Base-by-base conservation (phyloP, 805 yeast species). In the Isabelozyma rhagii region DNA sequence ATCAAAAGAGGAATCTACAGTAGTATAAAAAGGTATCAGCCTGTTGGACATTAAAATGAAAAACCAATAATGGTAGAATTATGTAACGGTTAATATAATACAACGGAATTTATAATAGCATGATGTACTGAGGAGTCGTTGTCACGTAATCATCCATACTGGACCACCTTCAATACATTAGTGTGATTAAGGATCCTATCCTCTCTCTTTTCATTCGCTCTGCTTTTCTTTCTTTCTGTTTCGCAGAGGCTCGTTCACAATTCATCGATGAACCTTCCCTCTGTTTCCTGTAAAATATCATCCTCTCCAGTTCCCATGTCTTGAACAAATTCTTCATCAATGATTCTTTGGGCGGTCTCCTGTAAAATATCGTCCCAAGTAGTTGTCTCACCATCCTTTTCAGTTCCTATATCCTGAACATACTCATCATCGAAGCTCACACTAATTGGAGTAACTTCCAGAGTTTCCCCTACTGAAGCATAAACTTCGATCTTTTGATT, bases 271-370 rank as follows among this genome's bases (percentile, higher is more conserved):
- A 55, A 31, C 21, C 42, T 21, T 31, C 45, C 28, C 40, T 15
- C 47, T 18, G 41, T 21, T 44, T 34, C 31, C 38, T 44, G 15
- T 14, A 44, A 11, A 15, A 17, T 44, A n/a, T 5, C 14, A 10
- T 34, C 41, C 41, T 13, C 9, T 14, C 17, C 13, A 31, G 14
- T 25, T 8, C 5, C 36, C 36, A 31, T 31, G n/a, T 31, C 10
- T 31, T 31, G n/a, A 45, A 54, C 39, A 55, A 39, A 21, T 6
- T 21, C 25, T 48, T 55, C 59, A 44, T 55, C 57, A 8, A 44
- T 29, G 38, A 55, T 39, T 36, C 42, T 21, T 18, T 45, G 18
- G 36, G 29, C 47, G 9, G 41, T 21, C 36, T 34, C 31, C 38
- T 44, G 15, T 13, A 44, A 11, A 15, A 36, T 44, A 9, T 17